A percentile compares a stretch with the other conserved stretches of the same genome.
Conservation (phyloP, 257 asterid species). For the Solanum gracilifrons region DNA sequence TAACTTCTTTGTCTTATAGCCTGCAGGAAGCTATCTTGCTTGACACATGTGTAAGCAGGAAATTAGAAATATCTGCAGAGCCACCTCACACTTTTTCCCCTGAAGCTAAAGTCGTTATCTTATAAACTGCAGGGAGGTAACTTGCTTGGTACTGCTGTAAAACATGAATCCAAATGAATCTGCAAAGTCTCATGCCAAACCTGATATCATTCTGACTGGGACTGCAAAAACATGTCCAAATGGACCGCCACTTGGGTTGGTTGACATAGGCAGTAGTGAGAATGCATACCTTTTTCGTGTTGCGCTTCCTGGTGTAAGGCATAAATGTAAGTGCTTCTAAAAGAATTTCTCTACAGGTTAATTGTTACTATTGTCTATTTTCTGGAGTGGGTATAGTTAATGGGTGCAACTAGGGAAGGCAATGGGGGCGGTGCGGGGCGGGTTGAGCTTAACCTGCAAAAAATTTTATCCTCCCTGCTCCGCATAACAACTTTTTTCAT, state of each 20-base stretch:
- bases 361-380: not conserved
- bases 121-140: not conserved
- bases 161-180: constrained; percentile 10
- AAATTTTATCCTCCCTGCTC: too few species aligned
- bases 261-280: constrained; percentile 29
- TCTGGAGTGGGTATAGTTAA: not conserved
- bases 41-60: not conserved
- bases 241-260: constrained; percentile 35
- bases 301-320: constrained; percentile 36
- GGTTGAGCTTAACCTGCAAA: too few species aligned
- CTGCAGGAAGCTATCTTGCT: not conserved
- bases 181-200: constrained; percentile 10
- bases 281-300: constrained; percentile 30
- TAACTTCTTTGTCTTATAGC: not conserved
- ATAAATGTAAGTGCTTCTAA: constrained; percentile 15
- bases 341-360: not conserved
- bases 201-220: constrained; percentile 18
- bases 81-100: not conserved
- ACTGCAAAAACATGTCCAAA: constrained; percentile 15
- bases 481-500: too few species aligned
- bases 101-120: not conserved
- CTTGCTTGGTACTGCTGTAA: not conserved
- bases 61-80: not conserved
- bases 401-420: not conserved
- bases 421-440: too few species aligned